Evolutionary conservation across 1,139 yeast genomes (phyloP), one percentile per base, ranked within the genome.

Genomic region (Kodamaea sp.): DNA sequence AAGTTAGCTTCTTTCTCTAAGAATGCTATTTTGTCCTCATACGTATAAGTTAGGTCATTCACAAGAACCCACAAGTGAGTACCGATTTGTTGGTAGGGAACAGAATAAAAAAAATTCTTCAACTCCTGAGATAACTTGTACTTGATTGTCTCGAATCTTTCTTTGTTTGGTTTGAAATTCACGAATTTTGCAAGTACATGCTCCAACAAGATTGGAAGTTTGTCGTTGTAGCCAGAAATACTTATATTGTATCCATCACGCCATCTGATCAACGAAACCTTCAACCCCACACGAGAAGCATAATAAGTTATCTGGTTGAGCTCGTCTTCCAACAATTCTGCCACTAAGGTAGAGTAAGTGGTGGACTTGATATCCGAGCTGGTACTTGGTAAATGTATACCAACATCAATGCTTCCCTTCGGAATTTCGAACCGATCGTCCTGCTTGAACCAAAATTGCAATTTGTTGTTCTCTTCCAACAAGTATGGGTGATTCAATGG

Each of bases 401-500:
- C 70, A 32, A 86, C 59, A 31, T 78, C 77, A 21, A 88, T 76
- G 30, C 78, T 70, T 1, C 94, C 94, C 59, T 90, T 86, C 29
- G 98, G 98, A 12, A 86, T 84, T 70, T 85, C 79, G 53, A 92
- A 87, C 31, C 83, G 79, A 47, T 92, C 96, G 61, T 92, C 97
- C 51, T 84, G 84, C 56, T 90, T 92, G 59, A 73, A 88, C 98
- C 98, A 92, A 23, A 88, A 66, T 48, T 68, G 71, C 36, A 57
- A 48, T 37, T 55, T 60, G 20, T 51, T 50, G 23, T 54, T 50
- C 31, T 68, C 68, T 24, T 59, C 56, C 30, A 70, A 52, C 26
- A 71, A 51, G 41, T 55, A 64, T 3, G 76, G 77, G 41, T 62
- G 63, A 5, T 48, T 44, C 29, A 63, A 53, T 0, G 76, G 71